phyloP scores from a whole-genome alignment of 2,329 filamentous ascomycete species.

The Talaromyces sp. region DNA sequence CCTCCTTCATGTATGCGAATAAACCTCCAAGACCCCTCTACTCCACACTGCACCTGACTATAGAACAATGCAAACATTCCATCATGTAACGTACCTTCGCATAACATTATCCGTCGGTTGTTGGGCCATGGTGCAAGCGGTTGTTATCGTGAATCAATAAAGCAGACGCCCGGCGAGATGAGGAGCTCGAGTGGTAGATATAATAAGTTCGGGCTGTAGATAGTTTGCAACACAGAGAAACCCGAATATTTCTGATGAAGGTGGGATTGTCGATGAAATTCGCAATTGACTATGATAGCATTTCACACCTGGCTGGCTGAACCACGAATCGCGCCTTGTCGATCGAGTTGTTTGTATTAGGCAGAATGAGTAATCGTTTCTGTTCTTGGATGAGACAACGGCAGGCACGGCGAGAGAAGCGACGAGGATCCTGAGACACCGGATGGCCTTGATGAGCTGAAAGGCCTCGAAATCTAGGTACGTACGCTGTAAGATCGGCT shows the following conservation, averaged over 20 bases:
- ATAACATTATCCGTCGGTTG: conserved; percentile 45
- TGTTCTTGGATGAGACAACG: conserved; percentile 10
- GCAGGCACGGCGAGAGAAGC: background rate
- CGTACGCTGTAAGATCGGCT: background rate
- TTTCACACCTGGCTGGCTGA: background rate
- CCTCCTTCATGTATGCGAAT: background rate
- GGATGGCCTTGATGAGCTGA: background rate
- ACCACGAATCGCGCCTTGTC: conserved; percentile 1
- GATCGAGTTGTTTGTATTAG: background rate
- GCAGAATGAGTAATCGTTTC: background rate
- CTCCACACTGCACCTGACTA: background rate
- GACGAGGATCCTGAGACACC: conserved; percentile 3
- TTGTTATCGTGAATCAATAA: background rate
- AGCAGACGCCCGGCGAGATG: background rate
- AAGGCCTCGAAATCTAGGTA: background rate
- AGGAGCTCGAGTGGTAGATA: background rate
- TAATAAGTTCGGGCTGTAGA: background rate
- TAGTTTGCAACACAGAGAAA: background rate
- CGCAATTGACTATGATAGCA: background rate
- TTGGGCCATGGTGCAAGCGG: conserved; percentile 35
- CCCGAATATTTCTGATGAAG: background rate
- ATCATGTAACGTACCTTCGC: conserved; percentile 54
- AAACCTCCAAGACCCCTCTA: background rate
- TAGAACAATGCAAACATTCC: background rate
- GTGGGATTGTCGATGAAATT: background rate